Evolutionary conservation across 192 early-diverging fungal genomes (phyloP).

Genomic region (Backusella circina): DNA sequence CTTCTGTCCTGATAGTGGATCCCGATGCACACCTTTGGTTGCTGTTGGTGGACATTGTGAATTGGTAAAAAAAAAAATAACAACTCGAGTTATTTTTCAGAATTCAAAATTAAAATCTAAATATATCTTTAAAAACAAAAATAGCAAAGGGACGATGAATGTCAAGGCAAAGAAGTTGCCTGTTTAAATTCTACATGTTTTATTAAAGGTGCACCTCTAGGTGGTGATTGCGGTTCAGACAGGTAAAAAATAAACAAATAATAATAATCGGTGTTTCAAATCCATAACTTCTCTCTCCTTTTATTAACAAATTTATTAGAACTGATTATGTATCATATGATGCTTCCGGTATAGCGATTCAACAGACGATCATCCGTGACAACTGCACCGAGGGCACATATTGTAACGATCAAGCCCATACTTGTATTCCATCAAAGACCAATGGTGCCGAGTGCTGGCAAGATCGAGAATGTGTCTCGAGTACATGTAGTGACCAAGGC

Average conservation of each 20-base stretch:
- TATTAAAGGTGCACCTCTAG: constrained; percentile 27
- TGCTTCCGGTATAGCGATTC: constrained; percentile 12
- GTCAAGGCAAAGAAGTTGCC: constrained; percentile 16
- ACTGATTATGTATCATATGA: constrained; percentile 31
- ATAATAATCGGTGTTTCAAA: background rate
- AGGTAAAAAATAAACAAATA: constrained; percentile 11
- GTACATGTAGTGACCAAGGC: constrained; percentile 23
- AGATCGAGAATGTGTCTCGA: constrained; percentile 29
- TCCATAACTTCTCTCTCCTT: background rate
- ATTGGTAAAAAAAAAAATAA: constrained; percentile 16
- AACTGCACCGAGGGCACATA: constrained; percentile 35
- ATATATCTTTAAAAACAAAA: no score
- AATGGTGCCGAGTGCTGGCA: constrained; percentile 25
- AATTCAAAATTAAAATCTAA: background rate
- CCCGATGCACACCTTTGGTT: constrained; percentile 24
- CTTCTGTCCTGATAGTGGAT: constrained; percentile 33
- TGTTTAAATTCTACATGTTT: constrained; percentile 29
- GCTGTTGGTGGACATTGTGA: constrained; percentile 22
- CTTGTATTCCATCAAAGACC: constrained; percentile 17
- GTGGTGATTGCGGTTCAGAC: constrained; percentile 30
- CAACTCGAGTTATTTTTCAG: background rate
- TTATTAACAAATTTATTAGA: constrained; percentile 9
- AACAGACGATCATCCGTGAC: constrained; percentile 28
- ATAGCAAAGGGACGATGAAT: constrained; percentile 37
- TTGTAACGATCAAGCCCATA: background rate